Percentiles rank a stretch among this genome's conserved stretches.
phyloP scores from a whole-genome alignment of 2,329 filamentous ascomycete species.

The Colletotrichum cordylinicola region DNA sequence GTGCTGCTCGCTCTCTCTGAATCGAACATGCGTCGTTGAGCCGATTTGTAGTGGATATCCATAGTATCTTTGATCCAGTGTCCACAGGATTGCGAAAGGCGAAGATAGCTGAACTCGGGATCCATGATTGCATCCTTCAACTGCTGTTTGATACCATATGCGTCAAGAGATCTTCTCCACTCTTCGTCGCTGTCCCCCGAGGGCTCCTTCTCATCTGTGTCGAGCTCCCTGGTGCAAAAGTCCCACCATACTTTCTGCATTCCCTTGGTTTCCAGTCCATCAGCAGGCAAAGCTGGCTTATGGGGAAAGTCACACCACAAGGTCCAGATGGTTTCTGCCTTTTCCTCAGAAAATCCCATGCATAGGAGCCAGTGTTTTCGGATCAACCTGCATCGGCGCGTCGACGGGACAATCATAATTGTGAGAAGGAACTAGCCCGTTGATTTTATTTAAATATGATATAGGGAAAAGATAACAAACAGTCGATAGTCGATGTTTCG shows the following conservation, averaged over 20 bases:
- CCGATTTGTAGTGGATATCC: neutral
- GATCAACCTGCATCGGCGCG: neutral
- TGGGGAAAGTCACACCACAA: neutral
- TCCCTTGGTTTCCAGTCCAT: neutral
- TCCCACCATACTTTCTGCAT: neutral
- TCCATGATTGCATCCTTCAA: neutral
- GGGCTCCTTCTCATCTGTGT: neutral
- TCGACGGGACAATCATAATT: neutral
- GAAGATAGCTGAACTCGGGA: neutral
- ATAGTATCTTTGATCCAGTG: neutral
- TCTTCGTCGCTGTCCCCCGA: neutral
- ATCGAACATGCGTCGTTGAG: neutral
- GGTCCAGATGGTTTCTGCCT: neutral
- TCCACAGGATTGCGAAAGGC: neutral
- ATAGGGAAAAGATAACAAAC: neutral
- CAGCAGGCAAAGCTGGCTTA: neutral
- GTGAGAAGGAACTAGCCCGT: neutral
- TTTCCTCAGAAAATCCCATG: neutral
- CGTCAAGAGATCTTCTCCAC: neutral
- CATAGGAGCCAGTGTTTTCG: neutral
- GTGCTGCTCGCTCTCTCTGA: neutral
- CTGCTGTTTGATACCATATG: neutral
- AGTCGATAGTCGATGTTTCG: neutral
- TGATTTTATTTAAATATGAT: neutral
- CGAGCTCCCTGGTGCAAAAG: neutral